Evolutionary conservation across 805 yeast genomes (phyloP).

Genomic region (Ogataea parapolymorpha): DNA sequence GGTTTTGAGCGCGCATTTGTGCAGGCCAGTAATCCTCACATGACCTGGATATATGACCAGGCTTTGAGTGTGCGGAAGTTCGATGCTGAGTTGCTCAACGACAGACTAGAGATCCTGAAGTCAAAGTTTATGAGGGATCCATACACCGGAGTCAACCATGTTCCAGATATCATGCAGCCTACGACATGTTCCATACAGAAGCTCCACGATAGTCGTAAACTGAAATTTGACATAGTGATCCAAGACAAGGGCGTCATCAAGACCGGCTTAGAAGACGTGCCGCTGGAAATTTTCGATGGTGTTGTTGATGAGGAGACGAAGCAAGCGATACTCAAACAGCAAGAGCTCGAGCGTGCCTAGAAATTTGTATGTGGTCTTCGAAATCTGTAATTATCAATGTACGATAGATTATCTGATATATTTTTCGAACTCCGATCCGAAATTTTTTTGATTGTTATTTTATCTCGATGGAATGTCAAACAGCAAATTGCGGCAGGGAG

Average conservation of each 20-base stretch:
- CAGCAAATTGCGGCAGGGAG: constrained; percentile 37
- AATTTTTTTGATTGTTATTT: constrained; percentile 4
- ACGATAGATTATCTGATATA: background rate
- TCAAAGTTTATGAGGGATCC: constrained; percentile 68
- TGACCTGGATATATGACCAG: constrained; percentile 82
- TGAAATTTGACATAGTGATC: constrained; percentile 47
- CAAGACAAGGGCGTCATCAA: constrained; percentile 37
- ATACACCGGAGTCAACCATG: constrained; percentile 78
- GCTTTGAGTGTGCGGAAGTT: constrained; percentile 73
- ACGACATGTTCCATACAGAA: constrained; percentile 35
- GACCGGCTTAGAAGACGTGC: constrained; percentile 66
- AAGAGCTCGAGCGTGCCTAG: constrained; percentile 39
- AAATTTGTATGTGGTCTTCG: no score
- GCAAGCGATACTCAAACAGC: constrained; percentile 62
- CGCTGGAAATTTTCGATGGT: constrained; percentile 55
- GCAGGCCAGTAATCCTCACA: constrained; percentile 38
- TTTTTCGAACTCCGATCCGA: constrained; percentile 2
- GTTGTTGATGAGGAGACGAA: constrained; percentile 54
- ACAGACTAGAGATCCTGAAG: constrained; percentile 49
- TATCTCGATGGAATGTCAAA: constrained; percentile 13
- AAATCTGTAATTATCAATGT: constrained; percentile 1
- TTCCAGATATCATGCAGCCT: constrained; percentile 77
- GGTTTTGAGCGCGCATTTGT: constrained; percentile 37
- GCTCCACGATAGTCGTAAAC: constrained; percentile 30
- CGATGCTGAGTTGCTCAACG: constrained; percentile 58